Base-by-base conservation (phyloP, 371 early-diverging fungal species). In the Fennellomyces sp. region DNA sequence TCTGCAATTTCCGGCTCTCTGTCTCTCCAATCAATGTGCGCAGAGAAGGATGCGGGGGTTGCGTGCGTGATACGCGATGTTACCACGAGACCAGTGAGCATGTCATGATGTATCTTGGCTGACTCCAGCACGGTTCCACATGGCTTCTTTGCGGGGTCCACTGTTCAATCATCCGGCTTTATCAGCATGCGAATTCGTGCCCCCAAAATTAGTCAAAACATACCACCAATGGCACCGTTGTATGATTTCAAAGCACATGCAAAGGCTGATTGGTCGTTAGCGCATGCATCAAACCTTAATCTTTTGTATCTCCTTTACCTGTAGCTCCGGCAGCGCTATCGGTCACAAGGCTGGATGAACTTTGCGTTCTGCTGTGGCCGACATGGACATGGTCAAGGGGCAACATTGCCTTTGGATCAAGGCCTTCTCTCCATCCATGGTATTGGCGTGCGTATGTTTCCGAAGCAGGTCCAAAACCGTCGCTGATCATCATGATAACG, bases 321-420 rank as follows among this genome's bases (percentile, higher is more conserved):
- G 97, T 96, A 4, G 97, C 98, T 3, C 96, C 98, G 15, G 98
- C 96, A 15, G 97, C 98, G 36, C 94, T 94, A 75, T 98, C 98
- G 0, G 98, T 96, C 5, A 98, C 82, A 26, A 94, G 74, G 64
- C 89, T 88, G 56, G 77, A 73, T 23, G 88, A 87, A 59, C 93
- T 92, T 19, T 91, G 79, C 1, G 97, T 97, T 23, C 98, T 83
- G 23, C 92, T 91, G 11, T 90, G 66, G 4, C 98, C 97, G 3
- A 95, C 86, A 17, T 93, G 83, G 29, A 96, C 90, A 47, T 82
- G 68, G 74, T 97, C 98, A 17, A 97, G 74, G 0, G 94, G 89
- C 1, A 80, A 64, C 10, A 83, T 69, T 19, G 70, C 49, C 38
- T 69, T 69, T 21, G 72, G 70, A 2, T 77, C 60, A 10, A 80